phyloP scores from a whole-genome alignment of 768 basidiomycete genomes.

The Podaxis pistillaris region DNA sequence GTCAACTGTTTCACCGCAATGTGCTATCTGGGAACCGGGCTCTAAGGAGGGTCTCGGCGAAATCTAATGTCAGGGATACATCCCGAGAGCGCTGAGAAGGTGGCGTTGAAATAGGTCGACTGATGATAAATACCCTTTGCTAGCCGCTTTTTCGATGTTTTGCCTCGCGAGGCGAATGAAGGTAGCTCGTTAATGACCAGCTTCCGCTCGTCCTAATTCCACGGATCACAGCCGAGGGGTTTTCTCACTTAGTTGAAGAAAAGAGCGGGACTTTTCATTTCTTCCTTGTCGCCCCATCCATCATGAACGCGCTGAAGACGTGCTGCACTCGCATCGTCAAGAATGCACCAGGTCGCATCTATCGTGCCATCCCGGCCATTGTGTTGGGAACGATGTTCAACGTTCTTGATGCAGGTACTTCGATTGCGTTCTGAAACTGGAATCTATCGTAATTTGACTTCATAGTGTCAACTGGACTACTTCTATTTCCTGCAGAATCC shows the following conservation, averaged over 20 bases:
- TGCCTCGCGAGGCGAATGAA: too few relatives aligned
- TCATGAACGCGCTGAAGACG: conserved; percentile 5
- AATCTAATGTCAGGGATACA: too few relatives aligned
- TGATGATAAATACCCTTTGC: too few relatives aligned
- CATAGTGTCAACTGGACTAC: conserved; percentile 22
- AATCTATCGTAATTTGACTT: not conserved
- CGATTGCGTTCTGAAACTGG: not conserved
- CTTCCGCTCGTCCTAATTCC: not conserved
- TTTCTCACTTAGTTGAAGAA: not conserved
- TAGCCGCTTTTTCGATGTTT: too few relatives aligned
- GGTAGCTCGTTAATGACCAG: too few relatives aligned
- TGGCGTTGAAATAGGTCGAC: too few relatives aligned
- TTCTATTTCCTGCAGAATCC: conserved; percentile 19
- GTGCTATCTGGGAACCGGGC: too few relatives aligned
- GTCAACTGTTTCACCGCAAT: too few relatives aligned
- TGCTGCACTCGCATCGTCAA: not conserved
- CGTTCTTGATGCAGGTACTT: conserved; percentile 18
- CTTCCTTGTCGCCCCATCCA: not conserved
- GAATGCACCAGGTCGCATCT: conserved; percentile 18
- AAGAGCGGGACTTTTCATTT: not conserved
- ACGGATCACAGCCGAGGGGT: not conserved
- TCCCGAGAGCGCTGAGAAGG: too few relatives aligned
- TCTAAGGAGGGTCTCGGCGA: too few relatives aligned
- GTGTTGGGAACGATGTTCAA: conserved; percentile 22
- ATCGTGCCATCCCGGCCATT: conserved; percentile 22